Base-by-base conservation (phyloP, 495 filamentous ascomycete genomes). In the Aspergillus olivimuriae region DNA sequence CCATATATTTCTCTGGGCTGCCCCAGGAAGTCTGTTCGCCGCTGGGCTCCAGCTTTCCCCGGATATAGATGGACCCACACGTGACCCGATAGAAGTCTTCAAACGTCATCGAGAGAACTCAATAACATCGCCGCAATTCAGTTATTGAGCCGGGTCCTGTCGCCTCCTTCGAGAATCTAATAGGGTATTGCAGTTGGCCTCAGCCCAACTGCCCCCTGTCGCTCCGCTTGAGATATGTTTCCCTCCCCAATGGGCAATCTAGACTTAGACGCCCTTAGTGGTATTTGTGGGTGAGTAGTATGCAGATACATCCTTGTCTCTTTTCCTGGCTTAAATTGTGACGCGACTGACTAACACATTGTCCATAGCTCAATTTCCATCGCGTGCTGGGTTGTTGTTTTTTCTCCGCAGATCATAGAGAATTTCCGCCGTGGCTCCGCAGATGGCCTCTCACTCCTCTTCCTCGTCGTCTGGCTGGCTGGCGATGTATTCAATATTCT, bases 401-500 rank as follows among this genome's bases (percentile, higher is more conserved):
- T 94, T 70, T 89, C 90, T 0, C 92, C 92, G 7, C 92, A 98
- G 47, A 98, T 98, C 51, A 77, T 95, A 52, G 89, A 94, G 57
- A 96, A 96, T 56, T 95, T 96, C 65, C 82, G 81, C 40, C 81
- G 92, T 26, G 68, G 78, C 49, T 92, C 86, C 23, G 88, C 90
- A 34, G 86, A 96, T 58, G 92, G 88, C 4, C 76, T 98, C 0
- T 94, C 88, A 0, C 76, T 97, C 39, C 76, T 85, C 20, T 98
- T 98, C 63, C 76, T 98, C 51, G 74, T 89, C 35, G 76, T 94
- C 46, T 98, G 92, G 92, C 73, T 95, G 4, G 72, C 82, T 4
- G 92, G 92, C 15, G 92, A 98, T 82, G 78, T 97, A 32, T 98
- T 95, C 72, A 98, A 98, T 57, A 89, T 98, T 38, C 74, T 95